Evolutionary conservation across 2,329 filamentous ascomycete species (phyloP), one percentile per base, ranked within the genome.

Genomic region (Emergomyces africanus): DNA sequence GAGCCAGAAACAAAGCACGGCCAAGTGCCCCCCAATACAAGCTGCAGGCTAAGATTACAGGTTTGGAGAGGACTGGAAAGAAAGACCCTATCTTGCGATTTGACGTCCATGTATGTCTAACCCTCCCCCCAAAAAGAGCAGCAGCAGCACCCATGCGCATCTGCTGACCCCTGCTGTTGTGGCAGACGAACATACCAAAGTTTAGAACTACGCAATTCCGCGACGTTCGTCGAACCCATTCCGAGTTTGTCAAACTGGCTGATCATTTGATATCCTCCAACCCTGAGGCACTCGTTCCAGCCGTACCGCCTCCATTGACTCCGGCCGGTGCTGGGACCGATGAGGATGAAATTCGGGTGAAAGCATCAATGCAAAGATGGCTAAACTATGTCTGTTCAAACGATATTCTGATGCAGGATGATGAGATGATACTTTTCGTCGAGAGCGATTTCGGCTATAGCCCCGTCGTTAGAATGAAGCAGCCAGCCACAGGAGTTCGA

Each of bases 391-490:
- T 99, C 23, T 95, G 94, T 75, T 83, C 83, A 68, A 97, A 94
- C 66, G 91, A 97, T 41, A 85, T 95, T 0, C 82, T 99, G 8
- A 95, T 96, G 79, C 84, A 88, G 62, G 94, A 99, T 70, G 92
- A 97, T 63, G 94, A 99, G 75, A 92, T 97, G 84, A 84, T 96
- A 5, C 85, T 97, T 61, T 99, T 99, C 68, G 90, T 99, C n/a
- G 94, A 99, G 75, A 96, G 90, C 70, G 94, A 99, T 72, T 97
- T 96, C 72, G 94, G 94, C 46, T 99, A 99, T 74, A 96, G 90
- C 68, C 94, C 94, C 1, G 88, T 97, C 69, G 86, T 96, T 53
- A 87, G 92, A 72, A 90, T 90, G 81, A 96, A 95, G 78, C 94
- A 99, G 73, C 94, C 94, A 25, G 94, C 94, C 9, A 99, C 94